These are phyloP conservation scores for Pythium brachiatum DNA, from an alignment of 352 stramenopile genomes.

Conservation along the genomic window DNA sequence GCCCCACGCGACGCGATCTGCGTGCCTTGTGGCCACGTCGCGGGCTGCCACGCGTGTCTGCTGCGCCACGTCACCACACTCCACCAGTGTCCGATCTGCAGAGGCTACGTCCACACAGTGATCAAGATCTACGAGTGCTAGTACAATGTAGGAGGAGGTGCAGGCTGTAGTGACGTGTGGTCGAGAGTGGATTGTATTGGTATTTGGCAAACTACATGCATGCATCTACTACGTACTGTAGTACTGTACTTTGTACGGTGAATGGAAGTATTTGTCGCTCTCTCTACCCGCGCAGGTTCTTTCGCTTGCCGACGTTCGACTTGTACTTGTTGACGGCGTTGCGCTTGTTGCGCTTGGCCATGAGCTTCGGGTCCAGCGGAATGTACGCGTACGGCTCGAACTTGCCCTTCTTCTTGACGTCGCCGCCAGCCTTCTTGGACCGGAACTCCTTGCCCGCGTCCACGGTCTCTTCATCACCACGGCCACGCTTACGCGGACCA, in stretches of 20 bases:
- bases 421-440: conserved; percentile 94
- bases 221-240: conserved; percentile 4
- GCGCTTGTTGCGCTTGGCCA: conserved; percentile 88
- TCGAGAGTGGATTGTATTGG: neutral
- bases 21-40: conserved; percentile 62
- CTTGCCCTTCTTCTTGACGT: conserved; percentile 97
- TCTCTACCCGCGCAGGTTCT: conserved; percentile 28
- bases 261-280: neutral
- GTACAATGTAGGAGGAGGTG: neutral
- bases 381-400: conserved; percentile 98
- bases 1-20: conserved; percentile 52
- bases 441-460: conserved; percentile 90
- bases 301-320: conserved; percentile 73
- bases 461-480: conserved; percentile 52
- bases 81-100: conserved; percentile 48
- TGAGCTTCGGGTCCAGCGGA: conserved; percentile 94
- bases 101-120: conserved; percentile 32
- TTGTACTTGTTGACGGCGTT: conserved; percentile 75
- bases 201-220: conserved; percentile 7
- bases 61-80: conserved; percentile 27
- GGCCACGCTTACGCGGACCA: conserved; percentile 53
- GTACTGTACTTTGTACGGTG: neutral
- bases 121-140: conserved; percentile 40
- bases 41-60: conserved; percentile 51
- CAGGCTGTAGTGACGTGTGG: neutral